Base-by-base conservation (phyloP, 805 yeast genomes). In the Hanseniaspora mollemarum region DNA sequence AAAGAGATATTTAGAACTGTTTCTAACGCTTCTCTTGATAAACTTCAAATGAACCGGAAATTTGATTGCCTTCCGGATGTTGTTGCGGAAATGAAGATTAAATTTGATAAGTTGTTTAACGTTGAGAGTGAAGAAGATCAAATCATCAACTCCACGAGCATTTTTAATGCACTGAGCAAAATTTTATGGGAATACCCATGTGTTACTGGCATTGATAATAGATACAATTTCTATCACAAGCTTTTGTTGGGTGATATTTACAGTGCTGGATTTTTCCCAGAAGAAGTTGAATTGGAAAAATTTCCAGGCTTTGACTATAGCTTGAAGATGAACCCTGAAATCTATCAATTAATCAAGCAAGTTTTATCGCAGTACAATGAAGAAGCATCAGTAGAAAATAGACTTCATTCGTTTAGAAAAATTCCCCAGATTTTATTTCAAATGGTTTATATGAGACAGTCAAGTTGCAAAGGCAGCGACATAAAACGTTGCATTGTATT, bases 1-100 rank as follows among this genome's bases (percentile, higher is more conserved):
- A 68, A 65, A 43, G 80, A 80, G 58, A 72, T 80, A 51, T 66
- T 71, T 42, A 68, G 67, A 52, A 60, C 61, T 10, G 55, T 64
- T n/a, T 60, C 64, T 42, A 60, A 60, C 57, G 66, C 66, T 2
- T 62, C 67, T 4, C 56, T 64, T 16, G 67, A 63, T 15, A 62
- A 64, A 52, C 51, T 65, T 37, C 58, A 52, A 43, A 57, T 58
- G 40, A 62, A 62, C 42, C 60, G 57, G 48, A 60, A 58, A 26
- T 52, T 57, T n/a, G 61, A 56, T 24, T 62, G 59, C 35, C 55
- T 60, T 31, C 35, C 53, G 12, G 55, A 59, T 10, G 58, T 57
- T 21, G 58, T 64, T 39, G 59, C 57, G 46, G 60, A 63, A 0
- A 63, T 64, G 44, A 54, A 56, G 29, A 58, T 58, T 26, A 64